Conservation (phyloP, 768 basidiomycete species). For the Lactifluus pinguis region DNA sequence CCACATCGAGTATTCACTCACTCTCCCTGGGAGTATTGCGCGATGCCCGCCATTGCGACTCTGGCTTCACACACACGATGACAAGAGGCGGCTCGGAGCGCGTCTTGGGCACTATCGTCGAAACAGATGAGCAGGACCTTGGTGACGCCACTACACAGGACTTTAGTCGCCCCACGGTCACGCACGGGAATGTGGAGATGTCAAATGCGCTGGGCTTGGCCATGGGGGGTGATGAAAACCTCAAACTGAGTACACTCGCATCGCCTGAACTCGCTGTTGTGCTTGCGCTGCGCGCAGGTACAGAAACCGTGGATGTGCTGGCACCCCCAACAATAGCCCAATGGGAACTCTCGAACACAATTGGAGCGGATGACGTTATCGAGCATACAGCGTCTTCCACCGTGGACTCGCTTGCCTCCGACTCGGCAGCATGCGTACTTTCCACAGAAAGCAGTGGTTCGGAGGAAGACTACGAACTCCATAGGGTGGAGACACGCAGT, state of each 20-base stretch:
- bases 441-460: constrained; percentile 6
- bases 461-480: constrained; percentile 8
- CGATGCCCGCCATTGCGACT: background rate
- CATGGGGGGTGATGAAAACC: background rate
- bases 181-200: background rate
- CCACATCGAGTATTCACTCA: background rate
- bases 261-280: constrained; percentile 7
- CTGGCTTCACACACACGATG: background rate
- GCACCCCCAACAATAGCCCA: background rate
- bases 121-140: background rate
- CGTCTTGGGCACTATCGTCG: background rate
- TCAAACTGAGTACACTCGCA: background rate
- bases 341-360: background rate
- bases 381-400: background rate
- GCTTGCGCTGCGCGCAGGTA: background rate
- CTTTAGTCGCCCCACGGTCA: background rate
- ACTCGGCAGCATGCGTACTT: background rate
- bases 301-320: background rate
- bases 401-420: constrained; percentile 1
- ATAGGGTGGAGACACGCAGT: background rate
- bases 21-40: background rate
- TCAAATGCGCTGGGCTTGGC: constrained; percentile 1
- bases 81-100: background rate
- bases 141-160: background rate
- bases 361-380: background rate